phyloP scores from a whole-genome alignment of 2,329 filamentous ascomycete genomes.

The Botryotinia narcissicola region DNA sequence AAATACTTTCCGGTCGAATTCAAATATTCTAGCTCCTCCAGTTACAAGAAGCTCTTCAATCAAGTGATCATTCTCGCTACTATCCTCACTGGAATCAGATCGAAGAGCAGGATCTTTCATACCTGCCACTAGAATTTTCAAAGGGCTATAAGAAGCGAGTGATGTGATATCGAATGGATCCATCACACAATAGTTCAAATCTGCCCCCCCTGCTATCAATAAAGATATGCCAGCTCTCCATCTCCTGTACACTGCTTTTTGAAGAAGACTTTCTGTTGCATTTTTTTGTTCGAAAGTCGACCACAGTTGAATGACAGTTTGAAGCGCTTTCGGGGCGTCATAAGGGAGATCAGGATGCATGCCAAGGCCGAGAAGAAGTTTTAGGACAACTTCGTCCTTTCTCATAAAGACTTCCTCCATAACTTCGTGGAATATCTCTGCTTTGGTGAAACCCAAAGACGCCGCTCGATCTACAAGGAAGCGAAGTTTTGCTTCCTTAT shows the following conservation, averaged over 20 bases:
- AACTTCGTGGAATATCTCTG: not conserved
- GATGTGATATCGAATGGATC: not conserved
- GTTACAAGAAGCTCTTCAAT: not conserved
- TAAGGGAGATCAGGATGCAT: not conserved
- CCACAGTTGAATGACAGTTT: no score
- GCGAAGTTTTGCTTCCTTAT: not conserved
- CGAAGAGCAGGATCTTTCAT: not conserved
- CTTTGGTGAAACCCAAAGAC: accelerated
- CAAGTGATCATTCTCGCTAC: not conserved
- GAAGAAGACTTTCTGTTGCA: not conserved
- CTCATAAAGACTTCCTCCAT: not conserved
- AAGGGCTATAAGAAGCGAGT: not conserved
- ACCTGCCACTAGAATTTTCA: not conserved
- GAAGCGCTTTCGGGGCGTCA: no score
- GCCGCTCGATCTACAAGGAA: not conserved
- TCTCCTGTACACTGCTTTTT: not conserved
- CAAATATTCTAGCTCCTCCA: not conserved
- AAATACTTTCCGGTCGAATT: not conserved
- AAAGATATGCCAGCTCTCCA: not conserved
- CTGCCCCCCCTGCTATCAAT: not conserved
- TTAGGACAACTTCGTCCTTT: not conserved
- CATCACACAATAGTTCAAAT: not conserved
- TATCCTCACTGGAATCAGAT: not conserved
- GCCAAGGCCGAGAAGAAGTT: not conserved
- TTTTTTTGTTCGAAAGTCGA: no score